Evolutionary conservation across 176 grass and related monocot species (phyloP).

Genomic region (Carex parvula): DNA sequence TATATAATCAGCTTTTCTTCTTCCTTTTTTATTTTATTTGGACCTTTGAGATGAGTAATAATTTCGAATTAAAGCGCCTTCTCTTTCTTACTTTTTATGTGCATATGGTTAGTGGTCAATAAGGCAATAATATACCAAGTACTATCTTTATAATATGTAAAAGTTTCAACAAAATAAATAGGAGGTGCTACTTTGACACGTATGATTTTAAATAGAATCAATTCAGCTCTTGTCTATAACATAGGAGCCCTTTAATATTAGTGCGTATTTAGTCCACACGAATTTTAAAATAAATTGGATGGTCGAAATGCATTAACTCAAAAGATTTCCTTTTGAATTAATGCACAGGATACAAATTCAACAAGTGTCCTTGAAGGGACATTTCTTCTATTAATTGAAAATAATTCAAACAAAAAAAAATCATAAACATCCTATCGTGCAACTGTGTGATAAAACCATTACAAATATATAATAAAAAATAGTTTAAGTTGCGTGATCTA

Average conservation of each 20-base stretch:
- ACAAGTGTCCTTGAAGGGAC: background rate
- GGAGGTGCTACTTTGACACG: too few species aligned
- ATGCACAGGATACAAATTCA: too few species aligned
- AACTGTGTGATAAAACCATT: background rate
- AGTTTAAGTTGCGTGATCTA: background rate
- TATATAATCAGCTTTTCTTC: constrained; percentile 1
- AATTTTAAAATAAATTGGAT: too few species aligned
- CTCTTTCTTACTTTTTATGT: background rate
- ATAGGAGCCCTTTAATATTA: too few species aligned
- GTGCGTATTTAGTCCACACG: too few species aligned
- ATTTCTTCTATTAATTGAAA: background rate
- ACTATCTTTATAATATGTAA: too few species aligned
- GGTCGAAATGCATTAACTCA: too few species aligned
- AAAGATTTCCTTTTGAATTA: too few species aligned
- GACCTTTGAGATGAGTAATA: background rate
- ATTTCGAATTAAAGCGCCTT: background rate
- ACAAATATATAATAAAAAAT: background rate
- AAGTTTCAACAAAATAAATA: too few species aligned
- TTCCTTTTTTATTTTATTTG: background rate
- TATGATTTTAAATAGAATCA: too few species aligned
- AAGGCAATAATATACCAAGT: background rate
- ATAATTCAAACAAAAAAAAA: background rate
- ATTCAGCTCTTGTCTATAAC: too few species aligned
- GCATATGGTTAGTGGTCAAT: background rate
- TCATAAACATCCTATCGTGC: background rate